These are phyloP conservation scores for Triticum dicoccoides DNA, from an alignment of 176 grass and related monocot species.

Conservation along the genomic window DNA sequence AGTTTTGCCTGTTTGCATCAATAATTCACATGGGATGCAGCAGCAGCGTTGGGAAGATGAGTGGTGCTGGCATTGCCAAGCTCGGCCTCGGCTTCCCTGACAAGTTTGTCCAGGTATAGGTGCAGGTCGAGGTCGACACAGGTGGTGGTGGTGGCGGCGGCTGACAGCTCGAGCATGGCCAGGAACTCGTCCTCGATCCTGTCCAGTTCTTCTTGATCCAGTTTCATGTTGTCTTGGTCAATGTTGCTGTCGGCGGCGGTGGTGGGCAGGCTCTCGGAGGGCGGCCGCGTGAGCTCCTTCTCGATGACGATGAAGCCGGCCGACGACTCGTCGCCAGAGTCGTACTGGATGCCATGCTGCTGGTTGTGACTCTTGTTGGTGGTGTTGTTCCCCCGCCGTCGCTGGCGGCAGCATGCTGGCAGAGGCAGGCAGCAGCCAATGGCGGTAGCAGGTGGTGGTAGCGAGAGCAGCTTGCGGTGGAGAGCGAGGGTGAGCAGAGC, in stretches of 20 bases:
- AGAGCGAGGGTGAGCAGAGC: constrained; percentile 39
- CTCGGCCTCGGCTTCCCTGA: constrained; percentile 11
- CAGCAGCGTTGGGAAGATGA: background rate
- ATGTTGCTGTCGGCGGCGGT: constrained; percentile 27
- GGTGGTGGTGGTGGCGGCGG: background rate
- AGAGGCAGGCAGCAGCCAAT: background rate
- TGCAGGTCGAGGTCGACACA: background rate
- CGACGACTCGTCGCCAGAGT: constrained; percentile 30
- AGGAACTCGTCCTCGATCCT: constrained; percentile 68
- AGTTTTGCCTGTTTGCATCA: background rate
- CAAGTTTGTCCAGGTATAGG: background rate
- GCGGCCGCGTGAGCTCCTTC: constrained; percentile 25
- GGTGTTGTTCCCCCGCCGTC: no score
- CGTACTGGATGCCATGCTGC: background rate
- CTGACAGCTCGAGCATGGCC: constrained; percentile 50
- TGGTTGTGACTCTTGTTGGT: no score
- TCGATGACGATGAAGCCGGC: constrained; percentile 69
- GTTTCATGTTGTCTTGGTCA: constrained; percentile 2
- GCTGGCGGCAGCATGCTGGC: background rate
- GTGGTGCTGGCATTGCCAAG: background rate
- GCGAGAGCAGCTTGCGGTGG: constrained; percentile 38
- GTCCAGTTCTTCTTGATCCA: background rate
- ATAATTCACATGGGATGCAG: background rate
- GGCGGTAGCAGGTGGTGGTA: no score
- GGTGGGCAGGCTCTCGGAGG: constrained; percentile 43